Base-by-base conservation (phyloP, 2,329 filamentous ascomycete species). In the Cordyceps tenuipes region DNA sequence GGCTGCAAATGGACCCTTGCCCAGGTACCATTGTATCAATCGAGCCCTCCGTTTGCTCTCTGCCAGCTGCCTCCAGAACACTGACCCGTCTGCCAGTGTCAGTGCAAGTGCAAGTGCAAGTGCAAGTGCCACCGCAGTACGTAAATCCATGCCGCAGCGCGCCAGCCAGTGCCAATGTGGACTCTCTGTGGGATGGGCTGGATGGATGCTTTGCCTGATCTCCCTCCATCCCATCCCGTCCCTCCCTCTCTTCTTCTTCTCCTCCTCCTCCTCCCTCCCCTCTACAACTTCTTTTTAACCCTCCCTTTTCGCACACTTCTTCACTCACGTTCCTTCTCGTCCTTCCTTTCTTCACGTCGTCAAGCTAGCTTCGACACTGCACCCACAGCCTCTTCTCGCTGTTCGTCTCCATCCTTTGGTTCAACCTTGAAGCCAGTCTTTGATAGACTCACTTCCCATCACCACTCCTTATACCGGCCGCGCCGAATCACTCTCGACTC, bases 361-460 rank as follows among this genome's bases (percentile, higher is more conserved):
- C 26, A 66, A 58, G 48, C 48, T 65, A 69, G 65, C 66, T 64
- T 68, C 68, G 62, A 66, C 71, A 68, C 64, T 68, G 62, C 47
- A 29, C 5, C 31, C 36, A 52, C 57, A 59, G 57, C 57, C n/a
- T 74, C 71, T 75, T 70, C 71, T 67, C 71, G 62, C 70, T 63
- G 57, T 73, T 73, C 68, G 70, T 31, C 41, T 61, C 57, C 48
- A 47, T 59, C 57, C 57, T 59, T 59, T 59, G 21, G 31, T 36
- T 7, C 36, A 46, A 26, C 9, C 15, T 17, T 17, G n/a, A 43
- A 41, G 55, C 36, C 76, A 73, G 75, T 80, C 79, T 81, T 81
- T 80, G 78, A 81, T 67, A 81, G 79, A 80, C 73, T 63, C 56
- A 59, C 56, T 41, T 39, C 5, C n/a, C 73, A 74, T 66, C 58